Evolutionary conservation across 148 eudicot genomes (phyloP), one percentile per base, ranked within the genome.

Genomic region (Cornus florida): DNA sequence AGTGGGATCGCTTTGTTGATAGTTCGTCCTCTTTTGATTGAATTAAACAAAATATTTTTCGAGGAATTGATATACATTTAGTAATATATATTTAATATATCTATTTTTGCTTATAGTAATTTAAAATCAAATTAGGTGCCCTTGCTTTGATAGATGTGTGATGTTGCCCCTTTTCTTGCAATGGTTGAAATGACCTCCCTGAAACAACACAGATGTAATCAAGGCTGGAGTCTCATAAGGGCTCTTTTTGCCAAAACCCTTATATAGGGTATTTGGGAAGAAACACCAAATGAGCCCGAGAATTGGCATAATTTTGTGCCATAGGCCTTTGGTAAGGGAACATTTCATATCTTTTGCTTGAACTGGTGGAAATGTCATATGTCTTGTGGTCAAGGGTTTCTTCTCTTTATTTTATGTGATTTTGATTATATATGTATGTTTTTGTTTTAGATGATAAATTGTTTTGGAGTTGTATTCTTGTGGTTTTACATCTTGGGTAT

Each of bases 281-380:
- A 73, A 86, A 78, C 19, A 81, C 86, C 14, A 76, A 39, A 20
- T 72, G 89, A 86, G 87, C 83, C 57, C 56, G 89, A 86, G 89
- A 86, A 80, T 86, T 86, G 89, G 85, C 83, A 77, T 70, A 20
- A 12, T 69, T 50, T 33, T 7, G 28, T 84, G 89, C 83, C 89
- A 86, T 84, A 84, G 87, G 89, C 89, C 89, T 86, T 48, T 84
- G 89, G 89, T 86, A 74, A 23, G 84, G 89, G 86, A 71, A 72
- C 77, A 11, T 79, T 82, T 83, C 74, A 22, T 22, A 64, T 84
- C 77, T 74, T 70, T 60, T 41, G 12, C 76, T 53, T 48, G 70
- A 74, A 74, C 39, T 50, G 32, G 66, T 73, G 24, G 67, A n/a
- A 11, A 69, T 66, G 14, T 41, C 41, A 67, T 16, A 72, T 77